These are phyloP conservation scores for Oenanthe sinensis DNA, from an alignment of 129 eudicot genomes.

Conservation along the genomic window DNA sequence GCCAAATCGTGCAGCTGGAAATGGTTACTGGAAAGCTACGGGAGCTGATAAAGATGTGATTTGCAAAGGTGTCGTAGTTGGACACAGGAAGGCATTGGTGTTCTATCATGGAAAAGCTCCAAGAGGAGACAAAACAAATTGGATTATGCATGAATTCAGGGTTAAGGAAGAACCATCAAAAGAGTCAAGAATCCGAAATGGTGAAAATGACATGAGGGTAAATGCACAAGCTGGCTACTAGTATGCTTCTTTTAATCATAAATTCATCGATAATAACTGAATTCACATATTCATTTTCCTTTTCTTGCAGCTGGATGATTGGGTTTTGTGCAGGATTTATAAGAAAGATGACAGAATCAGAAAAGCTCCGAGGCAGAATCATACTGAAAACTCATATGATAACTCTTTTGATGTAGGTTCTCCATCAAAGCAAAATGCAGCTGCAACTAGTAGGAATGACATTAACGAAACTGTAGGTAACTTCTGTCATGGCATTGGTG, in stretches of 20 bases:
- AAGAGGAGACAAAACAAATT: slow-evolving; percentile 2
- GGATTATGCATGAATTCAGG: slow-evolving; percentile 11
- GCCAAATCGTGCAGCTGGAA: slow-evolving; percentile 10
- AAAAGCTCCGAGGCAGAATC: slow-evolving; percentile 6
- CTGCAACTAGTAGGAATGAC: background rate
- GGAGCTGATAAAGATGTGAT: background rate
- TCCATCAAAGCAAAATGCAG: background rate
- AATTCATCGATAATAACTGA: background rate
- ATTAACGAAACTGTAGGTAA: background rate
- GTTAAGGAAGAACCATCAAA: background rate
- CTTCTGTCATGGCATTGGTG: background rate
- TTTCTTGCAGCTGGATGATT: slow-evolving; percentile 10
- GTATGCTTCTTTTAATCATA: background rate
- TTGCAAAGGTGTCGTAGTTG: background rate
- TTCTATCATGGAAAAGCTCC: slow-evolving; percentile 11
- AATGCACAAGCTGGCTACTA: background rate
- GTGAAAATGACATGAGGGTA: slow-evolving; percentile 11
- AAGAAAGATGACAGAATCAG: slow-evolving; percentile 6
- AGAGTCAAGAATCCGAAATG: background rate
- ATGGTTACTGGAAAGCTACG: slow-evolving; percentile 8
- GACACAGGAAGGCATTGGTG: slow-evolving; percentile 9
- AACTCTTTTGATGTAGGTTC: background rate
- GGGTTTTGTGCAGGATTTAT: slow-evolving; percentile 9
- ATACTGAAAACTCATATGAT: background rate
- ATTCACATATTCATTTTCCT: background rate